Conservation (phyloP, 352 stramenopile genomes). For the Sclerospora graminicola region DNA sequence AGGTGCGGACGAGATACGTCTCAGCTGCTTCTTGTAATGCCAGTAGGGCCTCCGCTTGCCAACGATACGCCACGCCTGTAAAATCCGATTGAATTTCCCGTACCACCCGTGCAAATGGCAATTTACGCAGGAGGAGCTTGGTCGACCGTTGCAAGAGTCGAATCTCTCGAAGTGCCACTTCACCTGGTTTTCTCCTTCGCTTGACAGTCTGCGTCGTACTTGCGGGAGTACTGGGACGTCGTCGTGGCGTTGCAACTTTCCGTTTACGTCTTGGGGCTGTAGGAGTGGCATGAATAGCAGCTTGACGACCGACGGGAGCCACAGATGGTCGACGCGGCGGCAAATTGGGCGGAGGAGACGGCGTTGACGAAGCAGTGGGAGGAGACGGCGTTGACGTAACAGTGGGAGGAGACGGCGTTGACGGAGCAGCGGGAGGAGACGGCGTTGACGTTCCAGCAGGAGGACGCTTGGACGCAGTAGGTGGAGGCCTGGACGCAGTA, state of each 20-base stretch:
- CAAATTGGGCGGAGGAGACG: slow-evolving; percentile 20
- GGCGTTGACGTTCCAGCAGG: no score
- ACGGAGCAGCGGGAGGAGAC: no score
- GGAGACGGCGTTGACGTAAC: slow-evolving; percentile 1
- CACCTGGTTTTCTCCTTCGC: slow-evolving; percentile 47
- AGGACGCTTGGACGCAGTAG: no score
- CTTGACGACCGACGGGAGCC: slow-evolving; percentile 26
- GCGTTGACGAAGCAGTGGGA: slow-evolving; percentile 12
- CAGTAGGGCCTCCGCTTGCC: slow-evolving; percentile 87
- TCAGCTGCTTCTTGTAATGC: slow-evolving; percentile 91
- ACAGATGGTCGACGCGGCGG: slow-evolving; percentile 18
- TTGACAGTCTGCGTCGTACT: slow-evolving; percentile 25
- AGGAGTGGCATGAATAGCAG: slow-evolving; percentile 30
- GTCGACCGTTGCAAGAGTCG: slow-evolving; percentile 92
- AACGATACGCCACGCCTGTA: slow-evolving; percentile 70
- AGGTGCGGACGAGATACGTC: slow-evolving; percentile 92
- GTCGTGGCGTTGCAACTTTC: slow-evolving; percentile 17
- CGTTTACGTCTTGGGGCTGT: slow-evolving; percentile 25
- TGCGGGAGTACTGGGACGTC: slow-evolving; percentile 5
- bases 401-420: no score
- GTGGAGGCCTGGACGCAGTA: no score
- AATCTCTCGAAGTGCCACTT: slow-evolving; percentile 92
- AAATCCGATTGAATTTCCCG: slow-evolving; percentile 89
- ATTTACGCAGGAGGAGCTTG: slow-evolving; percentile 91
- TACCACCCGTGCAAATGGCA: slow-evolving; percentile 95